These are phyloP conservation scores for Candida sp. DNA, from an alignment of 1,139 yeast genomes.

Conservation along the genomic window DNA sequence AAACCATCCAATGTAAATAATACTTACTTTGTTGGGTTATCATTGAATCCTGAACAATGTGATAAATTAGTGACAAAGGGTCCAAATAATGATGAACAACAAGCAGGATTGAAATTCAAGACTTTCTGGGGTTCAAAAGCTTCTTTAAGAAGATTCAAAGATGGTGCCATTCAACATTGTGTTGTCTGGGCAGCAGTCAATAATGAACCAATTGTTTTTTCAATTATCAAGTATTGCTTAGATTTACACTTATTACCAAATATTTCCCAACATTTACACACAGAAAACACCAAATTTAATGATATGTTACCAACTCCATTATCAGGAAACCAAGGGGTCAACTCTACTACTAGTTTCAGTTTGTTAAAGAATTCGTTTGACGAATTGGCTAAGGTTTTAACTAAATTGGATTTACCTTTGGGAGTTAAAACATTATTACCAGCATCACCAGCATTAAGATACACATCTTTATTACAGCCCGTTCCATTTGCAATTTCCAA, in stretches of 20 bases:
- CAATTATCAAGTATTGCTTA: constrained; percentile 63
- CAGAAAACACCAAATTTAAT: constrained; percentile 45
- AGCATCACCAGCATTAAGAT: constrained; percentile 67
- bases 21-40: constrained; percentile 56
- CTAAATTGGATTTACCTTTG: constrained; percentile 64
- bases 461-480: constrained; percentile 73
- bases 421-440: constrained; percentile 70
- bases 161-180: constrained; percentile 85
- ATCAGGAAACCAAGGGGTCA: constrained; percentile 49
- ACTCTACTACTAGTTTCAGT: constrained; percentile 52
- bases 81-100: constrained; percentile 63
- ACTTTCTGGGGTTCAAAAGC: constrained; percentile 89
- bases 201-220: constrained; percentile 61
- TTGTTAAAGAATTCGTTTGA: constrained; percentile 65
- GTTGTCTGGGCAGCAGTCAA: constrained; percentile 77
- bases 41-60: constrained; percentile 68
- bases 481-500: constrained; percentile 76
- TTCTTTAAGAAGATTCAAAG: constrained; percentile 85
- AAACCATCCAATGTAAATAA: constrained; percentile 41
- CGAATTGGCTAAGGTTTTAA: constrained; percentile 51
- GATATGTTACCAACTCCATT: constrained; percentile 58
- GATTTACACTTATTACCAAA: constrained; percentile 58
- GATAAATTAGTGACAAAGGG: constrained; percentile 86
- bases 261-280: constrained; percentile 35
- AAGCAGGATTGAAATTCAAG: constrained; percentile 62